phyloP scores from a whole-genome alignment of 2,329 filamentous ascomycete species.

The Mycosphaerella sp. region DNA sequence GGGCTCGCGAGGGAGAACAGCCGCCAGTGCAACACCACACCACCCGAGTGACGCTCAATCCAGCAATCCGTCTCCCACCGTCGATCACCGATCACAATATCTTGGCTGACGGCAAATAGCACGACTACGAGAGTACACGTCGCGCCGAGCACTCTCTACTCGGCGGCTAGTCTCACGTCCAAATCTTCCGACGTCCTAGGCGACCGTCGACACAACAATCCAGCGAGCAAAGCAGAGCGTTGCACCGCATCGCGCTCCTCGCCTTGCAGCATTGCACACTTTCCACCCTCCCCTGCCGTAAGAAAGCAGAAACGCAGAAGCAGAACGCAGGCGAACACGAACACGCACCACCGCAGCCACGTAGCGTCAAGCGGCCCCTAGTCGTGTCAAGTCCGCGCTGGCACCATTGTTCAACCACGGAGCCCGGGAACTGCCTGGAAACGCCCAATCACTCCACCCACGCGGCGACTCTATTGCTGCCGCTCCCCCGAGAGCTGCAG shows the following conservation, averaged over 20 bases:
- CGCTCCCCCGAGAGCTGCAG: neutral
- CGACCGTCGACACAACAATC: neutral
- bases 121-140: neutral
- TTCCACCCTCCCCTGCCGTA: constrained; percentile 3
- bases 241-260: constrained; percentile 9
- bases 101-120: neutral
- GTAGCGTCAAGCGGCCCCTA: neutral
- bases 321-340: neutral
- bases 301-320: too few species aligned
- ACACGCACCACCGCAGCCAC: neutral
- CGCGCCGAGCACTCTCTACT: neutral
- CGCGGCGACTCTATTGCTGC: neutral
- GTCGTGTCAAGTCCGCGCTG: neutral
- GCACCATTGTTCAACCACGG: neutral
- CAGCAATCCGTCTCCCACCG: neutral
- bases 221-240: constrained; percentile 4
- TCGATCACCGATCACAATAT: neutral
- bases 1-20: too few species aligned
- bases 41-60: too few species aligned
- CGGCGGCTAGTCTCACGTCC: neutral
- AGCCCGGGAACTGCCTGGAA: neutral
- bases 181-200: neutral
- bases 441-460: neutral
- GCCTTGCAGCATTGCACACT: constrained; percentile 7
- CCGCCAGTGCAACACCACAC: too few species aligned